These are phyloP conservation scores for Alnus glutinosa DNA, from an alignment of 306 rosid genomes.

Conservation along the genomic window DNA sequence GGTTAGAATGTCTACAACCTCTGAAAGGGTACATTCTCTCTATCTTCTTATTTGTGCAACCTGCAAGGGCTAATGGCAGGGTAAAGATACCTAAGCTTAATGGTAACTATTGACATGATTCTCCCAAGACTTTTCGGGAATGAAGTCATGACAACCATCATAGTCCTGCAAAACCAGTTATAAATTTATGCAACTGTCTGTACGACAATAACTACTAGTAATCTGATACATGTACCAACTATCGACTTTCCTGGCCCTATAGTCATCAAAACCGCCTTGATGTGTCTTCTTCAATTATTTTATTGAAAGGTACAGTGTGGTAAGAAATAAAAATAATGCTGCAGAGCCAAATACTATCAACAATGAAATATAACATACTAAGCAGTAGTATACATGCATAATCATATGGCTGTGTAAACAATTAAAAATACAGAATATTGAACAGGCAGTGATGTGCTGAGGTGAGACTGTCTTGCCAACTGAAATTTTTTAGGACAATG, in stretches of 20 bases:
- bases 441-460: not conserved
- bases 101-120: not conserved
- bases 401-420: not conserved
- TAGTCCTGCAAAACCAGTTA: constrained; percentile 16
- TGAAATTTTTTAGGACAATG: not conserved
- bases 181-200: not conserved
- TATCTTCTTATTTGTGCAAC: not conserved
- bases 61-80: not conserved
- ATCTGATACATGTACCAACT: not conserved
- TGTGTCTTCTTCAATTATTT: not conserved
- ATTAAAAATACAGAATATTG: not conserved
- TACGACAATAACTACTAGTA: constrained; percentile 5
- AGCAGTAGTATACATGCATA: not conserved
- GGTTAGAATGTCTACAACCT: not conserved
- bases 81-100: not conserved
- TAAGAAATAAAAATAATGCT: not conserved
- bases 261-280: not conserved
- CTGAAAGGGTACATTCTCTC: not conserved
- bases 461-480: constrained; percentile 2
- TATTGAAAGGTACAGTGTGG: not conserved
- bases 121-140: not conserved
- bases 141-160: not conserved
- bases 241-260: not conserved
- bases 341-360: not conserved
- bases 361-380: not conserved